These are phyloP conservation scores for Kingdonia uniflora DNA, from an alignment of 164 flowering plant species.

Conservation along the genomic window DNA sequence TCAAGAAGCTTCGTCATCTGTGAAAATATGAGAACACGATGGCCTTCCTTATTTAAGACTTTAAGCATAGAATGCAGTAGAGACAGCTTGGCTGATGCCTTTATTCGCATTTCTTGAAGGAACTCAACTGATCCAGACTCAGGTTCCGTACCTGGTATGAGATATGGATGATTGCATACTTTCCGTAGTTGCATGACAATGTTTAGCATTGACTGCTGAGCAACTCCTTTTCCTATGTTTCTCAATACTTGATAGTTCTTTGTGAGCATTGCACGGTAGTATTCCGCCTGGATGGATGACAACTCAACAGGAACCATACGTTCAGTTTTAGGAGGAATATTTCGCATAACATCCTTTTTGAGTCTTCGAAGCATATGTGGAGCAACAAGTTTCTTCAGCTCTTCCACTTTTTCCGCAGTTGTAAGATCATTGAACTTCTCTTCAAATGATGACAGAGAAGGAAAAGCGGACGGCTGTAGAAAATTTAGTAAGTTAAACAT, in stretches of 20 bases:
- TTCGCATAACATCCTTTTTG: conserved; percentile 95
- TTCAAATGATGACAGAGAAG: conserved; percentile 83
- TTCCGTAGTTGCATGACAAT: conserved; percentile 98
- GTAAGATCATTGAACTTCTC: conserved; percentile 91
- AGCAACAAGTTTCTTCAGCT: conserved; percentile 94
- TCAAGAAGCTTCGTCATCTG: conserved; percentile 99
- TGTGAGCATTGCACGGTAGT: conserved; percentile 98
- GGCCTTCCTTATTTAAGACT: conserved; percentile 65
- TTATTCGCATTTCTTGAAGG: conserved; percentile 98
- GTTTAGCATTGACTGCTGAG: conserved; percentile 95
- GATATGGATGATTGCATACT: conserved; percentile 98
- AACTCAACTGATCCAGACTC: conserved; percentile 85
- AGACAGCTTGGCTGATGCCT: conserved; percentile 95
- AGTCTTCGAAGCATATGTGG: conserved; percentile 99
- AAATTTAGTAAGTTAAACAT: conserved; percentile 92
- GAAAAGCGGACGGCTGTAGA: conserved; percentile 93
- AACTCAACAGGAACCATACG: conserved; percentile 96
- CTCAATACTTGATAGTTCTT: conserved; percentile 91
- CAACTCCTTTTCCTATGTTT: conserved; percentile 87
- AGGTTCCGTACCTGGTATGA: conserved; percentile 97
- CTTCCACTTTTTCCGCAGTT: conserved; percentile 91
- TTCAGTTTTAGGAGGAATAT: conserved; percentile 97
- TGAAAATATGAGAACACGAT: conserved; percentile 91
- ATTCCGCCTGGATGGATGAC: conserved; percentile 96
- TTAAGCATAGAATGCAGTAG: conserved; percentile 94